Percentiles rank a stretch among this genome's conserved stretches.
phyloP scores from a whole-genome alignment of 306 rosid species.

The Lupinus albus region DNA sequence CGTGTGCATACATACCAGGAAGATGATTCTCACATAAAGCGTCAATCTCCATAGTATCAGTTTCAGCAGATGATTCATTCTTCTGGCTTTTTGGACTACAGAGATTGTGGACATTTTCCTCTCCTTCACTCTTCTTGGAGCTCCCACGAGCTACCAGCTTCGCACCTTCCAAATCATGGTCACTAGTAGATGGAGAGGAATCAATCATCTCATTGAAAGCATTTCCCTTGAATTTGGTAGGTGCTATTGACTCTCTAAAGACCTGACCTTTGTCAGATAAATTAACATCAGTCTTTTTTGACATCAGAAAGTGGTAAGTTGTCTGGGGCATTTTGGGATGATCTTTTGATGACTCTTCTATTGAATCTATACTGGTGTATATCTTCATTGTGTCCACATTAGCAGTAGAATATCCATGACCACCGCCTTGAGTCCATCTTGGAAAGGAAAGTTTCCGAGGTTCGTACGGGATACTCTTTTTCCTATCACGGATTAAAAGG shows the following conservation, averaged over 20 bases:
- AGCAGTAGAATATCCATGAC: constrained; percentile 41
- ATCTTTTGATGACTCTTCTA: constrained; percentile 56
- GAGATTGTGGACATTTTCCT: constrained; percentile 44
- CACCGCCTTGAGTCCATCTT: constrained; percentile 45
- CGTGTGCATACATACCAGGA: constrained; percentile 52
- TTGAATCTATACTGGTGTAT: constrained; percentile 51
- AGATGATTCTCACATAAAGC: constrained; percentile 55
- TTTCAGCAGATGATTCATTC: constrained; percentile 78
- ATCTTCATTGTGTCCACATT: constrained; percentile 52
- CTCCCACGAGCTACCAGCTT: constrained; percentile 57
- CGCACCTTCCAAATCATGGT: constrained; percentile 42
- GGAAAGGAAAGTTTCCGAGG: constrained; percentile 48
- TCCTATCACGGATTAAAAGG: constrained; percentile 51
- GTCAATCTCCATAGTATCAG: constrained; percentile 70
- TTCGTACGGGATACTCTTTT: constrained; percentile 46
- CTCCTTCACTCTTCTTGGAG: constrained; percentile 47
- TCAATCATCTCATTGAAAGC: constrained; percentile 41
- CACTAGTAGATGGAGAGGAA: constrained; percentile 46
- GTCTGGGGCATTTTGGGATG: constrained; percentile 58
- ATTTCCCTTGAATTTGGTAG: constrained; percentile 54
- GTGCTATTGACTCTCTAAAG: constrained; percentile 34
- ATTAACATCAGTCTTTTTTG: constrained; percentile 50
- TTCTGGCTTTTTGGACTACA: constrained; percentile 44
- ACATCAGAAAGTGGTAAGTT: constrained; percentile 53
- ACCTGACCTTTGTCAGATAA: constrained; percentile 50